These are phyloP conservation scores for Trametes meyenii DNA, from an alignment of 768 basidiomycete genomes.

Conservation along the genomic window DNA sequence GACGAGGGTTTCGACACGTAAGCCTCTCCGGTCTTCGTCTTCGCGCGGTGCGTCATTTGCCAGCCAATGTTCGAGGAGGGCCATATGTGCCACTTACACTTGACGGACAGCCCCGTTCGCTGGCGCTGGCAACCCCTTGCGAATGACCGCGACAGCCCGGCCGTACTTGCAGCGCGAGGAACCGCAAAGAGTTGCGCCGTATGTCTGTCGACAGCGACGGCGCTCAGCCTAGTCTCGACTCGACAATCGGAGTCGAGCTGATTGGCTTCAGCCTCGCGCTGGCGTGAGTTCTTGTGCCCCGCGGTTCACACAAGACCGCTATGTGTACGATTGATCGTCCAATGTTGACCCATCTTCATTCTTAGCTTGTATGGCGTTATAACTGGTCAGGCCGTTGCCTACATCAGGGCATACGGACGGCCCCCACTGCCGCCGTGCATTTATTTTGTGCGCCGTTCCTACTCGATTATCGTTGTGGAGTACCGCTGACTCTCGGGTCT, in stretches of 20 bases:
- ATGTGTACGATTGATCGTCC: not conserved
- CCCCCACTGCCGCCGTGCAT: not conserved
- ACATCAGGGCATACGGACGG: not conserved
- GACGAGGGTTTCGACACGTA: no score
- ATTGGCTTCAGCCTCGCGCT: slow-evolving; percentile 6
- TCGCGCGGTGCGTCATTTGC: no score
- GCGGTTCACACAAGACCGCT: no score
- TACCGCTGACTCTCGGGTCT: not conserved
- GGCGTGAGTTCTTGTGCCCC: not conserved
- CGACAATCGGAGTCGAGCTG: slow-evolving; percentile 14
- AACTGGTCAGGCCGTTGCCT: slow-evolving; percentile 5
- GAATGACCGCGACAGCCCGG: no score
- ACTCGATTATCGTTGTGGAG: not conserved
- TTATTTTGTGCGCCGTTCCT: not conserved
- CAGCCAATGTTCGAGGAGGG: no score
- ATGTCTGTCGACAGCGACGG: slow-evolving; percentile 6
- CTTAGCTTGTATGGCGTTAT: slow-evolving; percentile 10
- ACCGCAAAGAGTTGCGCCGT: not conserved
- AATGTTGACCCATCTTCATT: not conserved
- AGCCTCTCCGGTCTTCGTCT: no score
- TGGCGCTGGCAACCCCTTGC: no score
- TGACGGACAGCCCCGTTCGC: no score
- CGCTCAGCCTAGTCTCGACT: slow-evolving; percentile 1
- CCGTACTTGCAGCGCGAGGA: no score
- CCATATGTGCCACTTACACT: no score